Base-by-base conservation (phyloP, 768 basidiomycete genomes). In the Tephrocybe sp. region DNA sequence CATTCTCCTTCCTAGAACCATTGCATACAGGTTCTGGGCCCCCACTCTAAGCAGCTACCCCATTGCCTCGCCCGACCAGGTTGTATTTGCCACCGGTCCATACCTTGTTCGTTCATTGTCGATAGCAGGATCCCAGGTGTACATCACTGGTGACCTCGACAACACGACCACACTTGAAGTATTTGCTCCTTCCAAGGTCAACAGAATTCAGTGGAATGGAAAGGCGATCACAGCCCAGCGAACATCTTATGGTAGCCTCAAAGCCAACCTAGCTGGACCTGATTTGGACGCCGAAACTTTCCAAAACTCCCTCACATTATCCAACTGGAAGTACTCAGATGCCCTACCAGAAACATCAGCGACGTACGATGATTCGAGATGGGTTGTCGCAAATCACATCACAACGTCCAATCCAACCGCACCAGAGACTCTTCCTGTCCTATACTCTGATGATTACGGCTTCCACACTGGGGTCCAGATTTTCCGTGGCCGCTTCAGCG, bases 381-480 rank as follows among this genome's bases (percentile, higher is more conserved):
- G 51, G 51, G 45, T 47, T 33, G 45, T 52, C 2, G 51, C 51
- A 26, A 38, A 52, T 20, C 51, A 52, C 32, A 52, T 16, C n/a
- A 41, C 12, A 2, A 52, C 51, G 14, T 22, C 51, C 17, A 52
- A 52, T 23, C 51, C 51, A 16, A 52, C 44, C 19, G 22, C 35
- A 14, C 51, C 51, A 19, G 14, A 46, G 38, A 52, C 51, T 1
- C 38, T 46, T 17, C 51, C 51, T 14, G 51, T 52, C 6, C 17
- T 52, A 26, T 52, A 52, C 32, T 22, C 51, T 11, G 51, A 52
- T 39, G 51, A 52, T 31, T 52, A 52, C 22, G 51, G 51, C 0
- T 52, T 35, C 35, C 51, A 52, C 20, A 52, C 51, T 26, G 51
- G 51, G 2, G 45, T 52, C 13, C 51, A 52, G 19, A 46, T 52